A percentile compares a stretch with the other conserved stretches of the same genome.
phyloP scores from a whole-genome alignment of 352 stramenopile genomes.

The Sclerospora graminicola region DNA sequence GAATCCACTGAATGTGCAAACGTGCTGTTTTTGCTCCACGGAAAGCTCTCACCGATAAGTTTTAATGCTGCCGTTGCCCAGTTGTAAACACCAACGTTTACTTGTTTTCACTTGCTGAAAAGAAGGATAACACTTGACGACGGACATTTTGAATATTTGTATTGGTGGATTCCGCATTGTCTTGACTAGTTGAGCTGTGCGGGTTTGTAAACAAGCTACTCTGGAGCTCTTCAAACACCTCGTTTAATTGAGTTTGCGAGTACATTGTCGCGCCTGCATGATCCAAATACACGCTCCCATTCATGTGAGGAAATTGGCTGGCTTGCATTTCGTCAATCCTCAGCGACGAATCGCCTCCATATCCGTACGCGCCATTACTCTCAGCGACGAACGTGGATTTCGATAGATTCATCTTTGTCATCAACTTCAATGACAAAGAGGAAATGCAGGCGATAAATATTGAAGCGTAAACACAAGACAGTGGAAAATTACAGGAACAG shows the following conservation, averaged over 20 bases:
- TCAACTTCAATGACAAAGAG: no score
- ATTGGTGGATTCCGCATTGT: no score
- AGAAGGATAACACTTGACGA: no score
- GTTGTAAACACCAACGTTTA: constrained; percentile 82
- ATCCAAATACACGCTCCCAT: constrained; percentile 49
- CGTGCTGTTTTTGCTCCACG: constrained; percentile 44
- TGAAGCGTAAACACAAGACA: no score
- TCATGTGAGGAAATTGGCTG: constrained; percentile 36
- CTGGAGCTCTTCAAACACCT: constrained; percentile 37
- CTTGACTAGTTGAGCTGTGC: constrained; percentile 27
- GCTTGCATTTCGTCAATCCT: constrained; percentile 32
- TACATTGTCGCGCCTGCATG: no score
- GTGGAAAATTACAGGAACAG: no score
- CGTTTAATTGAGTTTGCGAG: constrained; percentile 47
- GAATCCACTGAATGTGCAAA: constrained; percentile 57
- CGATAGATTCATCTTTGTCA: constrained; percentile 2
- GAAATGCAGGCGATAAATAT: no score
- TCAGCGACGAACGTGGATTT: constrained; percentile 22
- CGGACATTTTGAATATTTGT: no score
- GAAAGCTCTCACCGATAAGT: constrained; percentile 73
- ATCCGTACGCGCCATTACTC: constrained; percentile 23
- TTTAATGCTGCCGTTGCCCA: constrained; percentile 70
- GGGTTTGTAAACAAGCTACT: constrained; percentile 50
- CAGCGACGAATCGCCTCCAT: constrained; percentile 12
- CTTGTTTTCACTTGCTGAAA: no score